Base-by-base conservation (phyloP, 768 basidiomycete species). In the Tephrocybe sp. region DNA sequence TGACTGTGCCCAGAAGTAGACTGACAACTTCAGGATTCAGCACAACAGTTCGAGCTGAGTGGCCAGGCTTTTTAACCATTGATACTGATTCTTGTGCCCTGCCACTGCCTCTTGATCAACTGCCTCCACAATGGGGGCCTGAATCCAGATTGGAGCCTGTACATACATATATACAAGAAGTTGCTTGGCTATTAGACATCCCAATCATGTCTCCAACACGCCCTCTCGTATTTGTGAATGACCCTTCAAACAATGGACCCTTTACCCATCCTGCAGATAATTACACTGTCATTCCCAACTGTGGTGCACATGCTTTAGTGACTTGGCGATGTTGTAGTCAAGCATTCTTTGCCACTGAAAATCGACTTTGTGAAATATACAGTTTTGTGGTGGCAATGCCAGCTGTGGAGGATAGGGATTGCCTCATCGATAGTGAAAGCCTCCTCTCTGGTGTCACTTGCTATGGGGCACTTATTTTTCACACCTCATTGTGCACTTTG, bases 141-240 rank as follows among this genome's bases (percentile, higher is more conserved):
- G n/a, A n/a, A n/a, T n/a, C n/a, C n/a, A n/a, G n/a, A n/a, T n/a
- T n/a, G n/a, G n/a, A n/a, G n/a, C n/a, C n/a, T n/a, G n/a, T n/a
- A n/a, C n/a, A n/a, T n/a, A n/a, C n/a, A n/a, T 30, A 30, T 26
- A 30, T 41, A 26, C 30, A 47, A 9, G 52, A 53, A 27, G 16
- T 53, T 4, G 7, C 9, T n/a, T 47, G 30, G 22, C 34, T 46
- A 3, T 49, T 42, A 6, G 41, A 40, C 13, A 25, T 51, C 6
- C 52, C 56, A 5, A n/a, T 49, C 13, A 53, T 19, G 18, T 24
- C 6, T 18, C 43, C 49, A 0, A 21, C 24, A 8, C 21, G 16
- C 1, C 59, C 59, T 9, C 52, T 62, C 0, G 38, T 48, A 1
- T 60, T 62, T 44, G 28, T 52, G 5, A 51, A 57, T 21, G 27